These are phyloP conservation scores for Fusarium cyanostomum DNA, from an alignment of 2,329 filamentous ascomycete genomes.

Conservation along the genomic window DNA sequence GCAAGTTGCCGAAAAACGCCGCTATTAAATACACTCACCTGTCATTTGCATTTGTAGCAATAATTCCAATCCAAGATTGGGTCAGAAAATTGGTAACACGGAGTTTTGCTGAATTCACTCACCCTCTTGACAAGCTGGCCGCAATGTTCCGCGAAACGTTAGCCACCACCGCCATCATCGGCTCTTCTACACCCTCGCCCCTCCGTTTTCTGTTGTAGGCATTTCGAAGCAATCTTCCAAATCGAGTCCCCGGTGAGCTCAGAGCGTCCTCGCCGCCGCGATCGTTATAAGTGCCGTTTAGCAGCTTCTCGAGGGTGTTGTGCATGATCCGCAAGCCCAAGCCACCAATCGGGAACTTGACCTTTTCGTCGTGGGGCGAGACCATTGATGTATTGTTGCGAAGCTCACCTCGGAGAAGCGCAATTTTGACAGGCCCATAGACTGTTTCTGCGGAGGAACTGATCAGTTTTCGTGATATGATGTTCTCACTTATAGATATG, in stretches of 20 bases:
- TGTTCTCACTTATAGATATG: too few species aligned
- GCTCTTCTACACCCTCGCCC: background rate
- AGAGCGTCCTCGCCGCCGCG: too few species aligned
- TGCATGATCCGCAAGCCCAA: background rate
- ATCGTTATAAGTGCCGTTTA: background rate
- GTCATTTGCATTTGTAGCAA: too few species aligned
- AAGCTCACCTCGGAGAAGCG: background rate
- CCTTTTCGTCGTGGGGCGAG: too few species aligned
- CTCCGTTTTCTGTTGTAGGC: too few species aligned
- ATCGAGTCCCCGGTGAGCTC: background rate
- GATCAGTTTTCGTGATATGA: background rate
- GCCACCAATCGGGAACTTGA: background rate
- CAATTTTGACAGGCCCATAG: background rate
- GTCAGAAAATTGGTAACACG: too few species aligned
- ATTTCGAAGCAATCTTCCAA: background rate
- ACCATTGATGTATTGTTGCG: background rate
- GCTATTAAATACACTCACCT: too few species aligned
- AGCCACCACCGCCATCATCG: background rate
- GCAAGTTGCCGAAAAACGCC: too few species aligned
- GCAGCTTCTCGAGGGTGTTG: background rate
- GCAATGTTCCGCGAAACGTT: constrained; percentile 3
- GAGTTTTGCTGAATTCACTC: too few species aligned
- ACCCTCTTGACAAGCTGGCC: too few species aligned
- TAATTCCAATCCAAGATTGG: too few species aligned
- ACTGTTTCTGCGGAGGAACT: background rate